These are phyloP conservation scores for Cyberlindnera americana DNA, from an alignment of 805 yeast species.

Conservation along the genomic window DNA sequence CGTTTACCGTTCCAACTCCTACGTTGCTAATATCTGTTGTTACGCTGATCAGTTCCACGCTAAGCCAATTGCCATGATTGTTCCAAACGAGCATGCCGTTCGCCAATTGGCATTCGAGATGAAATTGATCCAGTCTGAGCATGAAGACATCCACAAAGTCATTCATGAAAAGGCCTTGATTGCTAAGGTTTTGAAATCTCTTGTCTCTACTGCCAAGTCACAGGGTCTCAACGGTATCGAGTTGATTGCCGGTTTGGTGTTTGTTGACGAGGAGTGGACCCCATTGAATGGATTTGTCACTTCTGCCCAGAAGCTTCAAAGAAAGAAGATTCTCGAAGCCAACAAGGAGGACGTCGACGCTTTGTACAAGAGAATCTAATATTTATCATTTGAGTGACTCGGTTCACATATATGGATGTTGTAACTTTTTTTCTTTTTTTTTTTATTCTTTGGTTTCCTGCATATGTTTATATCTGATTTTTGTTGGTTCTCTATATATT, in stretches of 20 bases:
- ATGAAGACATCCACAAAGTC: conserved; percentile 45
- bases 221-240: conserved; percentile 88
- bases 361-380: conserved; percentile 40
- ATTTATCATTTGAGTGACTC: background rate
- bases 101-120: conserved; percentile 55
- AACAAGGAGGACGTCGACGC: conserved; percentile 65
- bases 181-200: conserved; percentile 49
- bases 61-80: conserved; percentile 88
- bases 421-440: background rate
- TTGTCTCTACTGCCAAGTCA: conserved; percentile 70
- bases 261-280: conserved; percentile 93
- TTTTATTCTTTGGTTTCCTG: background rate
- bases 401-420: too few species aligned
- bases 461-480: too few species aligned
- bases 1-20: conserved; percentile 76
- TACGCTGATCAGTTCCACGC: conserved; percentile 87
- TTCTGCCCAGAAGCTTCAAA: conserved; percentile 93
- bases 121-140: conserved; percentile 42
- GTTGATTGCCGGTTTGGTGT: conserved; percentile 69
- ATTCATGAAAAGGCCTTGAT: conserved; percentile 55
- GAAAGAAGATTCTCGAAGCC: conserved; percentile 77
- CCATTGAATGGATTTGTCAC: conserved; percentile 94
- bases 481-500: too few species aligned
- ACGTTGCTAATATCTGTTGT: conserved; percentile 80
- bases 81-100: conserved; percentile 71